A percentile compares a stretch with the other conserved stretches of the same genome.
These are phyloP conservation scores for Thalassiosira livingstoniorum DNA, from an alignment of 352 stramenopile genomes.

Conservation along the genomic window DNA sequence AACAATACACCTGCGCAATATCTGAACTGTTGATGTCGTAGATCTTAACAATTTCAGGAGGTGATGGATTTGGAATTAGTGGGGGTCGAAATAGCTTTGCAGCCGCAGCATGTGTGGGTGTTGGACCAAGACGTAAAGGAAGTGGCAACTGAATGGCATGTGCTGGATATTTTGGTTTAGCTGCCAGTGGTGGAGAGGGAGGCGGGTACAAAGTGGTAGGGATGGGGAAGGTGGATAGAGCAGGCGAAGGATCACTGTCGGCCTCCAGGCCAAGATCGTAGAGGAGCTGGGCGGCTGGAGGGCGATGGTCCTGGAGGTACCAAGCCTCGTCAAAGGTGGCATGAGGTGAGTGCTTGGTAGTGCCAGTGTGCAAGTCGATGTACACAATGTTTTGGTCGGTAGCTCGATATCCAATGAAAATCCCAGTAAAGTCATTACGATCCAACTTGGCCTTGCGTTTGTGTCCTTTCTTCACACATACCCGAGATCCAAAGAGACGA, in stretches of 20 bases:
- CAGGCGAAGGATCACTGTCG: background rate
- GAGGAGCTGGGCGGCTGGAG: slow-evolving; percentile 22
- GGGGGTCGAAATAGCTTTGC: background rate
- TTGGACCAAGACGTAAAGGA: background rate
- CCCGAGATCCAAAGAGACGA: slow-evolving; percentile 26
- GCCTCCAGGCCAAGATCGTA: slow-evolving; percentile 29
- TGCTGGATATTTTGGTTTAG: too few relatives aligned
- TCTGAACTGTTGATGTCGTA: slow-evolving; percentile 2
- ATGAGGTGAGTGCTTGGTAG: slow-evolving; percentile 26
- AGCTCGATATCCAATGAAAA: slow-evolving; percentile 40
- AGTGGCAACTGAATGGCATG: background rate
- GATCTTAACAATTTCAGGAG: background rate
- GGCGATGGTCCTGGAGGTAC: slow-evolving; percentile 27
- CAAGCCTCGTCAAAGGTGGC: slow-evolving; percentile 43
- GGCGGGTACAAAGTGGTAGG: background rate
- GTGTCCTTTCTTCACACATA: slow-evolving; percentile 34
- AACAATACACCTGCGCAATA: slow-evolving; percentile 26
- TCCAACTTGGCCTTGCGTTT: slow-evolving; percentile 26
- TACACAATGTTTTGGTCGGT: slow-evolving; percentile 40
- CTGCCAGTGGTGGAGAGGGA: background rate
- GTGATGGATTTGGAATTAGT: background rate
- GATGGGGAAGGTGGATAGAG: too few relatives aligned
- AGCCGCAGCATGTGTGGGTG: background rate
- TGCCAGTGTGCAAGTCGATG: slow-evolving; percentile 29
- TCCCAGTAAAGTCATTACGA: slow-evolving; percentile 29